Percentiles rank a stretch among this genome's conserved stretches.
Evolutionary conservation across 2,329 filamentous ascomycete species (phyloP).

Genomic region (Penicillium glabrum): DNA sequence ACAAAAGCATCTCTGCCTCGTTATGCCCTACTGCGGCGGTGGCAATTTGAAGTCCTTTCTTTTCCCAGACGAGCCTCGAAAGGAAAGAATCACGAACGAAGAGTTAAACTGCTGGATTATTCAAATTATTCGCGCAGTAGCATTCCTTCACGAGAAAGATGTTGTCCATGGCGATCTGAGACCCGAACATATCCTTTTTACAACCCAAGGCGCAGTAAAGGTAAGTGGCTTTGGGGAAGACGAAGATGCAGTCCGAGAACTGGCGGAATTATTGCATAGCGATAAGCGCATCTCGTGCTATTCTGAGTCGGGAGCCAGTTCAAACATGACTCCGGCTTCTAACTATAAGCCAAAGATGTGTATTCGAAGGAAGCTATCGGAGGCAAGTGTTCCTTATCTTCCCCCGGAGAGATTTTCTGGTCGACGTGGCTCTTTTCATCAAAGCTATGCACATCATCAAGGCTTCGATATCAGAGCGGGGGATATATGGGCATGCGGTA

Average conservation of each 20-base stretch:
- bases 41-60: constrained; percentile 1
- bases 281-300: background rate
- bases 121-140: background rate
- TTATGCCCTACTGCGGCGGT: constrained; percentile 9
- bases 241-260: background rate
- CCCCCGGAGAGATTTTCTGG: background rate
- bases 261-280: background rate
- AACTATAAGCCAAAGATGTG: background rate
- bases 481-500: background rate
- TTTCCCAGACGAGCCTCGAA: background rate
- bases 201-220: constrained; percentile 3
- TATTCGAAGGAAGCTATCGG: background rate
- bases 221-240: constrained; percentile 10
- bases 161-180: background rate
- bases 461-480: background rate
- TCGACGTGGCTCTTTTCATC: background rate
- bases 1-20: constrained; percentile 3
- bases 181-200: constrained; percentile 6
- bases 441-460: background rate
- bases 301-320: background rate
- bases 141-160: background rate
- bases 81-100: background rate
- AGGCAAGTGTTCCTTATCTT: background rate
- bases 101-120: background rate
- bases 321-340: background rate